Base-by-base conservation (phyloP, 441 rosid species). In the Croton laevigatus region DNA sequence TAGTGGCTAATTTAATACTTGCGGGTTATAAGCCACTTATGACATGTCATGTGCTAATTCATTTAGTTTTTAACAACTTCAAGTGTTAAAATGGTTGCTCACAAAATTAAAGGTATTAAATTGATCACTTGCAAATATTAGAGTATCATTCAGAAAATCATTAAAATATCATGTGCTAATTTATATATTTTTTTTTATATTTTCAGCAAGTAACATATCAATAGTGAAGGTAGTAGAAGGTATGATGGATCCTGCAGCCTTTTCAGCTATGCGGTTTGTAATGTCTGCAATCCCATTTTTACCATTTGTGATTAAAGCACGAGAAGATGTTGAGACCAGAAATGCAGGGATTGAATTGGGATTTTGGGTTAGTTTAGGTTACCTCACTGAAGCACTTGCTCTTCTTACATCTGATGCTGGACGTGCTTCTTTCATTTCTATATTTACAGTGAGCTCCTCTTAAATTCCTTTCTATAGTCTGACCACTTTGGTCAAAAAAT, bases 331-430 rank as follows among this genome's bases (percentile, higher is more conserved):
- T 10, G 42, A 78, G 27, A 87, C 83, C 36, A 81, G 85, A 14
- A 83, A 85, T 72, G 84, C 89, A 5, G 92, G 89, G 65, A 72
- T 85, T 45, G 92, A 87, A 82, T 82, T 89, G 81, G 91, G 95
- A 13, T 54, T 86, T 19, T 88, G 91, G 89, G 81, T 84, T 69
- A 81, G 88, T 82, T 73, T 85, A 58, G 89, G 91, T 17, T 87
- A 89, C 77, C 76, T 87, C 19, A 78, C 81, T 77, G 85, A 86
- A 76, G 88, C 89, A 32, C 76, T 89, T 67, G 87, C 88, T 14
- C 67, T 86, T 53, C 71, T 77, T 37, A 86, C 92, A 45, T 84
- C 91, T 6, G 88, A 87, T 69, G 89, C 89, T 37, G 87, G 95
- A 4, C 87, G 89, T 61, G 89, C 95, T 1, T 82, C 90, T 3